These are phyloP conservation scores for Alternaria panax DNA, from an alignment of 2,329 filamentous ascomycete species.

Conservation along the genomic window DNA sequence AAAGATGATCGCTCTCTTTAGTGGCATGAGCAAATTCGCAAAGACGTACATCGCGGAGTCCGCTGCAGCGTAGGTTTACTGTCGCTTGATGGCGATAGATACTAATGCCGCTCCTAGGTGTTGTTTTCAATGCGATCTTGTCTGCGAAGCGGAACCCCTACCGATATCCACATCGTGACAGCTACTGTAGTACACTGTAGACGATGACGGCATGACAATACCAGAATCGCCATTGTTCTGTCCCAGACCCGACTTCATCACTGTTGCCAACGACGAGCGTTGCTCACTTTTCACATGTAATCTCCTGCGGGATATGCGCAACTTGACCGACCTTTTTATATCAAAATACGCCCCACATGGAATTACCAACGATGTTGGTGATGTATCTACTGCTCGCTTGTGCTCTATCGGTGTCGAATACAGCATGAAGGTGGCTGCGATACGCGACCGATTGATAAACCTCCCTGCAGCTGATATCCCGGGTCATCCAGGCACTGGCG, in stretches of 20 bases:
- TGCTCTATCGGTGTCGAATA: constrained; percentile 16
- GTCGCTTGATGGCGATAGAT: background rate
- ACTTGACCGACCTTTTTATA: constrained; percentile 43
- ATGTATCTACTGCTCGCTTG: constrained; percentile 2
- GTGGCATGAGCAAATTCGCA: constrained; percentile 26
- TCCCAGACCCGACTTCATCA: constrained; percentile 29
- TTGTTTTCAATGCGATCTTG: constrained; percentile 37
- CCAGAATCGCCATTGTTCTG: constrained; percentile 48
- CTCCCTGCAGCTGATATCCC: constrained; percentile 35
- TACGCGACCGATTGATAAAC: constrained; percentile 25
- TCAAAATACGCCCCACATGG: constrained; percentile 9
- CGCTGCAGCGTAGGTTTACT: constrained; percentile 30
- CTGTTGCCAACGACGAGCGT: constrained; percentile 23
- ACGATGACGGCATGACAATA: constrained; percentile 17
- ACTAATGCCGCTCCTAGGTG: constrained; percentile 19
- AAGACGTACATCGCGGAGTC: constrained; percentile 30
- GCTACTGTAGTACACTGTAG: constrained; percentile 1
- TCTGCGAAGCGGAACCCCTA: constrained; percentile 34
- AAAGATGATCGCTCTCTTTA: constrained; percentile 31
- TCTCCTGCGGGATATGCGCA: constrained; percentile 41
- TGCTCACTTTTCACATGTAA: constrained; percentile 35
- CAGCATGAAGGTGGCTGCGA: constrained; percentile 20
- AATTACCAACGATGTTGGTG: constrained; percentile 6
- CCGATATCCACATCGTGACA: constrained; percentile 27
- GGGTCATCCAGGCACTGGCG: constrained; percentile 28